Percentiles rank a stretch among this genome's conserved stretches.
Evolutionary conservation across 495 filamentous ascomycete genomes (phyloP).

Genomic region (Neurospora sp.): DNA sequence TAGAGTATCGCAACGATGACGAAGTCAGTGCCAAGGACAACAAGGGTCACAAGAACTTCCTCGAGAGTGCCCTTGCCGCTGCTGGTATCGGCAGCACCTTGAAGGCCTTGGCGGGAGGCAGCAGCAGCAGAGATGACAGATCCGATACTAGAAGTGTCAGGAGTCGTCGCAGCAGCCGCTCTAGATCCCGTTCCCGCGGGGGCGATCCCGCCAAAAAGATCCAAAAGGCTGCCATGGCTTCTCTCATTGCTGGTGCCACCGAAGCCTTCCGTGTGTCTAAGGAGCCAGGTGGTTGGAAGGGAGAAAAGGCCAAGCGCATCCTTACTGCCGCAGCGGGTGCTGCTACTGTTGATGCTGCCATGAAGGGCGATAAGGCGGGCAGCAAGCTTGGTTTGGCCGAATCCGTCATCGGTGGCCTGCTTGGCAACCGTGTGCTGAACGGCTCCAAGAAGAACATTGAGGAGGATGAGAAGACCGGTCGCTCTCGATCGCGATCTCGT

Average conservation of each 20-base stretch:
- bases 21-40: slow-evolving; percentile 38
- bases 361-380: slow-evolving; percentile 58
- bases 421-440: slow-evolving; percentile 71
- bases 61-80: slow-evolving; percentile 58
- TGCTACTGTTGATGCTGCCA: slow-evolving; percentile 70
- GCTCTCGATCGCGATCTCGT: slow-evolving; percentile 42
- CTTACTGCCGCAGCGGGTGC: slow-evolving; percentile 79
- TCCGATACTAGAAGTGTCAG: slow-evolving; percentile 41
- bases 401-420: slow-evolving; percentile 75
- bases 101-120: slow-evolving; percentile 36
- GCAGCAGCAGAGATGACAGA: slow-evolving; percentile 38
- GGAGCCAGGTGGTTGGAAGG: slow-evolving; percentile 72
- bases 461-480: slow-evolving; percentile 39
- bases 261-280: slow-evolving; percentile 84
- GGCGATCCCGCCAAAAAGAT: slow-evolving; percentile 53
- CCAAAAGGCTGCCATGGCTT: slow-evolving; percentile 77
- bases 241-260: slow-evolving; percentile 72
- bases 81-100: slow-evolving; percentile 57
- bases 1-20: slow-evolving; percentile 44
- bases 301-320: slow-evolving; percentile 77
- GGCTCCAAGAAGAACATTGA: slow-evolving; percentile 56
- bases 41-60: slow-evolving; percentile 56
- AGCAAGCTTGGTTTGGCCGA: slow-evolving; percentile 56
- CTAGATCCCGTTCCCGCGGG: slow-evolving; percentile 33
- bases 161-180: slow-evolving; percentile 37